Evolutionary conservation across 176 grass and related monocot genomes (phyloP).

Genomic region (Guadua angustifolia): DNA sequence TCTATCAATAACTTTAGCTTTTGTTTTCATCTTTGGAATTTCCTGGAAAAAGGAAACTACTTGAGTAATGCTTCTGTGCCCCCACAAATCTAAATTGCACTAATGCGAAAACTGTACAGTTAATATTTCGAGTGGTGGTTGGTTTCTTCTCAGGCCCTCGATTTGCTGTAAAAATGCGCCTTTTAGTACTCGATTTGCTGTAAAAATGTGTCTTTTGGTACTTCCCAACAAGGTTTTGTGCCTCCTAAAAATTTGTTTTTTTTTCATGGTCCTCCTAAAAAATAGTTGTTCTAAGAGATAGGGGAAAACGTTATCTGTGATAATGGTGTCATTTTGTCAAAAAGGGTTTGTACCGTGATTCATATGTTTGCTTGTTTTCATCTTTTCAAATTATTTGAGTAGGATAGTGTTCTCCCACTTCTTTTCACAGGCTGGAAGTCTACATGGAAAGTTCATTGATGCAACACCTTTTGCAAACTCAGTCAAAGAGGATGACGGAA

Average conservation of each 20-base stretch:
- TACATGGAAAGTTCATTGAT: slow-evolving; percentile 82
- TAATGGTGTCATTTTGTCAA: not conserved
- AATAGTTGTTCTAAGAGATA: slow-evolving; percentile 1
- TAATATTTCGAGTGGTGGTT: not conserved
- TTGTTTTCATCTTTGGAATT: slow-evolving; percentile 31
- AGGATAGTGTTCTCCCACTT: not conserved
- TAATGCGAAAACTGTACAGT: not conserved
- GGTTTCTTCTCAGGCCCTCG: not conserved
- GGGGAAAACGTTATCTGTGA: not conserved
- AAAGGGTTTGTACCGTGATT: not conserved
- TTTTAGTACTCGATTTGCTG: no score
- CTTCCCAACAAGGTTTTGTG: slow-evolving; percentile 7
- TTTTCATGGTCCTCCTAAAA: not conserved
- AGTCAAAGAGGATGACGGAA: slow-evolving; percentile 46
- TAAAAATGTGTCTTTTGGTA: no score
- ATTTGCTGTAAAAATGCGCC: slow-evolving; percentile 17
- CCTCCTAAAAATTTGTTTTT: not conserved
- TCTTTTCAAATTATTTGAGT: not conserved
- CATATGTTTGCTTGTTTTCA: slow-evolving; percentile 5
- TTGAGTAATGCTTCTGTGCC: slow-evolving; percentile 10
- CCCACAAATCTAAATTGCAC: not conserved
- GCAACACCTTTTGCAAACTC: slow-evolving; percentile 88
- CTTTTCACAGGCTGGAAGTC: slow-evolving; percentile 69
- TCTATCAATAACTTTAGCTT: slow-evolving; percentile 17
- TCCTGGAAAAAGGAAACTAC: not conserved